Conservation (phyloP, 768 basidiomycete genomes). For the Mycena olivaceomarginata region DNA sequence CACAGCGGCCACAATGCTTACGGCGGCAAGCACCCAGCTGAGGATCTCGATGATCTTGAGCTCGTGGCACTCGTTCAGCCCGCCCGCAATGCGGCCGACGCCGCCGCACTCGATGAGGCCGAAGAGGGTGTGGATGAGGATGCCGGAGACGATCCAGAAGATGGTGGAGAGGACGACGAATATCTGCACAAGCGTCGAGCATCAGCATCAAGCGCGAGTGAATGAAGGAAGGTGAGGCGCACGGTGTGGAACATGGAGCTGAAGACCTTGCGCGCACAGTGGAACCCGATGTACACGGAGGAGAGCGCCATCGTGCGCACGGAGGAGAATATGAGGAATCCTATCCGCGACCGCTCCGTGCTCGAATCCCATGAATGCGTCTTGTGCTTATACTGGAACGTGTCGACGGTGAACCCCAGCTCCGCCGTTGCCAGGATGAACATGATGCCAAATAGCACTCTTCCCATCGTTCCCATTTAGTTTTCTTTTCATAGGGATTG, state of each 20-base stretch:
- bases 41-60: conserved; percentile 31
- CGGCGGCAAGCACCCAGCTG: conserved; percentile 26
- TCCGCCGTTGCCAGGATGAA: conserved; percentile 25
- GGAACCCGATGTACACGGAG: conserved; percentile 29
- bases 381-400: conserved; percentile 33
- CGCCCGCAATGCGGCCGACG: not conserved
- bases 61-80: conserved; percentile 32
- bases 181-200: not conserved
- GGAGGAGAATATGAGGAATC: conserved; percentile 30
- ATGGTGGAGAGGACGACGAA: conserved; percentile 28
- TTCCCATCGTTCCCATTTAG: not conserved
- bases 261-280: conserved; percentile 26
- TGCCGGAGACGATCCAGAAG: conserved; percentile 33
- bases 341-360: conserved; percentile 26
- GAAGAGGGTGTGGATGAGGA: conserved; percentile 32
- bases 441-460: conserved; percentile 35
- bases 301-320: conserved; percentile 34
- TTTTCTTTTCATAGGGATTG: too few species aligned
- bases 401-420: conserved; percentile 26
- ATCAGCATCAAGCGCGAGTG: not conserved
- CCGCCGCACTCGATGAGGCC: conserved; percentile 33
- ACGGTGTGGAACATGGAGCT: conserved; percentile 24
- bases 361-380: conserved; percentile 29
- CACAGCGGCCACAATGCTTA: conserved; percentile 17
- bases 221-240: not conserved